These are phyloP conservation scores for Breynia disticha DNA, from an alignment of 441 rosid genomes.

Conservation along the genomic window DNA sequence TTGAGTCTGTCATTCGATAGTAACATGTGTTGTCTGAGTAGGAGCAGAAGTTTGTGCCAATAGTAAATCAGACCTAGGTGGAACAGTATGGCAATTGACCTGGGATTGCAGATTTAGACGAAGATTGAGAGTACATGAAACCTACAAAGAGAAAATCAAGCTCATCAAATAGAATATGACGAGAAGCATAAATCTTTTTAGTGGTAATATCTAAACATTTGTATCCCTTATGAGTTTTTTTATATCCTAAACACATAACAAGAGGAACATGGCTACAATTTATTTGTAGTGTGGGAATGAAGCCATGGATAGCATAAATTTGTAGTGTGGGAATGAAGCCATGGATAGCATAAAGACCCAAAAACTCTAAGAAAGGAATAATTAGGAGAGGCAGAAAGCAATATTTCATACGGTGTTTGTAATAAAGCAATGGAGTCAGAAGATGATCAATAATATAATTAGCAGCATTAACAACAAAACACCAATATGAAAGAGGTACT, in stretches of 20 bases:
- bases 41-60: too few species aligned
- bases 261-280: background rate
- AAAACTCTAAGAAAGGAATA: background rate
- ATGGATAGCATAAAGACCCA: background rate
- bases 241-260: background rate
- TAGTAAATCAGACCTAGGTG: too few species aligned
- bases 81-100: too few species aligned
- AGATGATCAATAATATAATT: background rate
- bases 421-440: background rate
- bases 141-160: background rate
- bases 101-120: too few species aligned
- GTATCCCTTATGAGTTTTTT: background rate
- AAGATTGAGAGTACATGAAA: too few species aligned
- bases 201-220: background rate
- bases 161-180: background rate
- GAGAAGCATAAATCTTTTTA: background rate
- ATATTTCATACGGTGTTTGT: background rate
- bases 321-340: background rate
- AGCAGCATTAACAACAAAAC: background rate
- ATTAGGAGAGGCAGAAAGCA: background rate
- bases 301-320: too few species aligned
- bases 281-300: background rate
- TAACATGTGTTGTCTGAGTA: too few species aligned
- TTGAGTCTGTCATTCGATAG: too few species aligned
- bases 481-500: too few species aligned